Percentiles rank a stretch among this genome's conserved stretches.
Conservation (phyloP, 192 early-diverging fungal genomes). For the Neocallimastix lanati region DNA sequence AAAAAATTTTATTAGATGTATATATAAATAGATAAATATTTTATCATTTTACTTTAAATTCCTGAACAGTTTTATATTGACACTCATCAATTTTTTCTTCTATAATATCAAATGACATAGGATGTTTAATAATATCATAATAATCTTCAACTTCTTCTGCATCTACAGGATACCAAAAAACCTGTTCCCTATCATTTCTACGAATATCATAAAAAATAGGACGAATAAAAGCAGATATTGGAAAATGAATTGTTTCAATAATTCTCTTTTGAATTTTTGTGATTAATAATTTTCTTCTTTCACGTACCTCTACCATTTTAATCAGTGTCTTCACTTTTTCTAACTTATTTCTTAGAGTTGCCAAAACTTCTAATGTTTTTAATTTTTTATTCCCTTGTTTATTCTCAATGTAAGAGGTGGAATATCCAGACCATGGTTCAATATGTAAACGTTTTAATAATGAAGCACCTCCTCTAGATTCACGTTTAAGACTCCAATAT, state of each 20-base stretch:
- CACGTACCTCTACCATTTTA: neutral
- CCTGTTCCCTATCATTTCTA: constrained; percentile 31
- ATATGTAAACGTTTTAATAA: constrained; percentile 87
- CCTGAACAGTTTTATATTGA: constrained; percentile 33
- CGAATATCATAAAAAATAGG: neutral
- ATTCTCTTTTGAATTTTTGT: constrained; percentile 43
- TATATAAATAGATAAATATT: too few relatives aligned
- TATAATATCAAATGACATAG: constrained; percentile 66
- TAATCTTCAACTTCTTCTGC: constrained; percentile 56
- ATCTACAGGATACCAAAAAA: constrained; percentile 53
- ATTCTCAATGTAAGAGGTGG: constrained; percentile 40
- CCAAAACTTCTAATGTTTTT: constrained; percentile 57
- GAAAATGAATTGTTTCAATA: constrained; percentile 3
- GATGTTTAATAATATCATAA: constrained; percentile 35
- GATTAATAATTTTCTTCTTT: neutral
- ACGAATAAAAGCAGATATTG: neutral
- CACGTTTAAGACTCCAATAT: constrained; percentile 92
- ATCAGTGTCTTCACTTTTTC: neutral
- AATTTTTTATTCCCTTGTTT: constrained; percentile 31
- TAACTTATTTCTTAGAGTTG: neutral
- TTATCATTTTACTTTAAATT: constrained; percentile 28
- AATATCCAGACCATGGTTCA: constrained; percentile 33
- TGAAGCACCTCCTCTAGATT: constrained; percentile 74
- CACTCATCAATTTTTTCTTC: constrained; percentile 26
- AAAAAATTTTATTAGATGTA: too few relatives aligned